These are phyloP conservation scores for Fusarium anthophilum DNA, from an alignment of 2,329 filamentous ascomycete species.

Conservation along the genomic window DNA sequence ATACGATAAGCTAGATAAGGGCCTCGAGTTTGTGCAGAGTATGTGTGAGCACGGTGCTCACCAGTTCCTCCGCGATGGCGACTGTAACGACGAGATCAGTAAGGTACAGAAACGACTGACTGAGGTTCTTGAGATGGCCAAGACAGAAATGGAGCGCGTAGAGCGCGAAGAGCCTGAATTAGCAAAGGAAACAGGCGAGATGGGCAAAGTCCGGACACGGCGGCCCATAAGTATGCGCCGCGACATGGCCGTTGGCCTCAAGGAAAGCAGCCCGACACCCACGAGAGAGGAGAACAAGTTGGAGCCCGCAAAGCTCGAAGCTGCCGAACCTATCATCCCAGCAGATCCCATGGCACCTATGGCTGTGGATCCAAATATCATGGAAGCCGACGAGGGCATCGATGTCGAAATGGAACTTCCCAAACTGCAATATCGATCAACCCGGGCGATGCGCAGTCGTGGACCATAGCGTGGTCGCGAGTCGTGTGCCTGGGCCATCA, in stretches of 20 bases:
- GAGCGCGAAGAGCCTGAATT: constrained; percentile 61
- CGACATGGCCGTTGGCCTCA: constrained; percentile 49
- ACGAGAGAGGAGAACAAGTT: constrained; percentile 40
- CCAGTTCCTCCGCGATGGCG: constrained; percentile 87
- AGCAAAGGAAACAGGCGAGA: constrained; percentile 51
- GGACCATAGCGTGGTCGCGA: constrained; percentile 41
- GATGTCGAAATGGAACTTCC: constrained; percentile 52
- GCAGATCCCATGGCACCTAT: constrained; percentile 38
- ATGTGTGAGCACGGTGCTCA: constrained; percentile 89
- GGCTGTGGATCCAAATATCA: constrained; percentile 47
- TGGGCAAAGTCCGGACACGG: constrained; percentile 58
- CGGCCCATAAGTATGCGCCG: constrained; percentile 64
- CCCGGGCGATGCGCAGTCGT: constrained; percentile 50
- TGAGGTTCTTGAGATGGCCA: constrained; percentile 69
- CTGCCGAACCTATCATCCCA: constrained; percentile 25
- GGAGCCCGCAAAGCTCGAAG: constrained; percentile 40
- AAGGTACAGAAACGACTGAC: constrained; percentile 73
- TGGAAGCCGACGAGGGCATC: constrained; percentile 55
- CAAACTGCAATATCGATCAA: constrained; percentile 55
- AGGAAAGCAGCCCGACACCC: constrained; percentile 38
- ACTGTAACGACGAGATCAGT: constrained; percentile 80
- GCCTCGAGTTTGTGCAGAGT: constrained; percentile 80
- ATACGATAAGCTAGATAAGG: constrained; percentile 80
- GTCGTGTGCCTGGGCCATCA: constrained; percentile 31
- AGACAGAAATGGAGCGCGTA: constrained; percentile 66